A percentile compares a stretch with the other conserved stretches of the same genome.
Conservation (phyloP, 768 basidiomycete genomes). For the Boletus huronensis region DNA sequence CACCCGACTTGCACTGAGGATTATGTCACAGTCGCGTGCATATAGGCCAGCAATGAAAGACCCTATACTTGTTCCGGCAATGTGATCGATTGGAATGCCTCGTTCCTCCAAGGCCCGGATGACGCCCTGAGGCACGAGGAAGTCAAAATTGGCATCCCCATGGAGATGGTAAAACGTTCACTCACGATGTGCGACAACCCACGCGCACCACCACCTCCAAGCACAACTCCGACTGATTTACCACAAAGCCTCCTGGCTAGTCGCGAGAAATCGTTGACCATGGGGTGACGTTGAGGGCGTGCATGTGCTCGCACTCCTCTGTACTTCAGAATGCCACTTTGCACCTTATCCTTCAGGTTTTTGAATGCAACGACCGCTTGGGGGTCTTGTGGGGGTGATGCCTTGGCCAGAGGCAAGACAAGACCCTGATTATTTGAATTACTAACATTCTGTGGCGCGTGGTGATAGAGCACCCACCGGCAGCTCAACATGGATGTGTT, state of each 20-base stretch:
- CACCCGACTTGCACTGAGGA: slow-evolving; percentile 78
- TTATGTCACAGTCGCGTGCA: slow-evolving; percentile 88
- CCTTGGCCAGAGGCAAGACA: slow-evolving; percentile 60
- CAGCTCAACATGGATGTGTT: slow-evolving; percentile 93
- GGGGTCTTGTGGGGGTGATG: slow-evolving; percentile 67
- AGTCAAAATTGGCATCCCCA: slow-evolving; percentile 6
- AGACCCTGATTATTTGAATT: slow-evolving; percentile 53
- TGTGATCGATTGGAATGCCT: slow-evolving; percentile 90
- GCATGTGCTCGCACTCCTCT: slow-evolving; percentile 59
- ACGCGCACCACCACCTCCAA: slow-evolving; percentile 97
- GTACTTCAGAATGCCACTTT: slow-evolving; percentile 85
- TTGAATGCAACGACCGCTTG: slow-evolving; percentile 87
- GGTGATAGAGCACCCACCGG: slow-evolving; percentile 46
- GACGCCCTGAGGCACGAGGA: slow-evolving; percentile 59
- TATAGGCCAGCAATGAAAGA: slow-evolving; percentile 92
- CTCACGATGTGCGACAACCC: slow-evolving; percentile 71
- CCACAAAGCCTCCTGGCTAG: slow-evolving; percentile 90
- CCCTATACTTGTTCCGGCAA: slow-evolving; percentile 93
- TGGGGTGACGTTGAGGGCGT: slow-evolving; percentile 72
- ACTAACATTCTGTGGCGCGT: neutral
- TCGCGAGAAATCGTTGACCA: slow-evolving; percentile 88
- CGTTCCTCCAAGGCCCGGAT: slow-evolving; percentile 89
- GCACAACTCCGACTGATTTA: slow-evolving; percentile 86
- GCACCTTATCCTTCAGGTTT: slow-evolving; percentile 89
- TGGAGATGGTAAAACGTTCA: slow-evolving; percentile 20